A percentile compares a stretch with the other conserved stretches of the same genome.
Conservation (phyloP, 345 rosid species). For the Laguncularia racemosa region DNA sequence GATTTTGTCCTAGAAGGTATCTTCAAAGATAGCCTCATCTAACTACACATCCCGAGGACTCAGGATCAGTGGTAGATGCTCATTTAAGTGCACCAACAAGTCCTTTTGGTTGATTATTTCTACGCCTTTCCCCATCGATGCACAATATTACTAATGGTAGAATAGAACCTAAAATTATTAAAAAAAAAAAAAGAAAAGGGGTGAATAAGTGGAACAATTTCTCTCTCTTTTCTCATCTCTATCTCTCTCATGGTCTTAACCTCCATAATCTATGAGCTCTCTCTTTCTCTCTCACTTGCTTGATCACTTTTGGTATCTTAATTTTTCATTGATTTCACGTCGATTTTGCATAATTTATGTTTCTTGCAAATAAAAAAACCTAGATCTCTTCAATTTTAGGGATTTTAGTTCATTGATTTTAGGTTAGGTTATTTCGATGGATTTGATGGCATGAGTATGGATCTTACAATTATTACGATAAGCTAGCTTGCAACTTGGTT, state of each 20-base stretch:
- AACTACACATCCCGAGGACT: too few species aligned
- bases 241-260: constrained; percentile 14
- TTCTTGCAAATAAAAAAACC: constrained; percentile 13
- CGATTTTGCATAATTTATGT: not conserved
- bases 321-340: constrained; percentile 4
- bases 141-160: too few species aligned
- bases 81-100: too few species aligned
- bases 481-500: constrained; percentile 34
- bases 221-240: not conserved
- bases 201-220: constrained; percentile 21
- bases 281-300: not conserved
- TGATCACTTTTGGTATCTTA: not conserved
- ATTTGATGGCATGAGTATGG: too few species aligned
- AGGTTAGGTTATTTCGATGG: constrained; percentile 9
- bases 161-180: too few species aligned
- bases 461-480: too few species aligned
- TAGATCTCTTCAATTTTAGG: constrained; percentile 32
- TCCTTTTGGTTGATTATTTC: too few species aligned
- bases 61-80: too few species aligned
- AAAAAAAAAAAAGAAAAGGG: too few species aligned
- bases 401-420: constrained; percentile 15
- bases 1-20: too few species aligned
- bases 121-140: too few species aligned
- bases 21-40: too few species aligned
- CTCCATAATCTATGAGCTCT: constrained; percentile 32